Conservation (phyloP, 768 basidiomycete genomes). For the Russula sp. region DNA sequence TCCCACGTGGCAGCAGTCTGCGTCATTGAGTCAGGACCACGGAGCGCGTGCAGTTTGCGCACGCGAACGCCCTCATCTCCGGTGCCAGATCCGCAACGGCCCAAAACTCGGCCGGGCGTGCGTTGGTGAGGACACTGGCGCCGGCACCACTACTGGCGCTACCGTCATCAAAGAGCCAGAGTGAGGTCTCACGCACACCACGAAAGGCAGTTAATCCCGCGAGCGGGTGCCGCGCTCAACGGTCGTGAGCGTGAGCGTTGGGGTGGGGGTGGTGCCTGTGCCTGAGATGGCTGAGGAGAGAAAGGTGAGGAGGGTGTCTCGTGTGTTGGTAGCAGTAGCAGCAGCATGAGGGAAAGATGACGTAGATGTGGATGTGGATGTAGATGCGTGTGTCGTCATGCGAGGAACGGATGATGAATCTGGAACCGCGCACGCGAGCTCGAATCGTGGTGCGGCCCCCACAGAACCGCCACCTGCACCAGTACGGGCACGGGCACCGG, state of each 20-base stretch:
- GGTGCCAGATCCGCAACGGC: no score
- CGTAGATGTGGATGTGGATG: constrained; percentile 14
- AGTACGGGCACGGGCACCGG: no score
- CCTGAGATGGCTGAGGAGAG: neutral
- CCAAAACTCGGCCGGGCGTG: no score
- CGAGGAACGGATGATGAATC: no score
- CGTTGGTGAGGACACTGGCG: constrained; percentile 66
- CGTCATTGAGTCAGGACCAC: constrained; percentile 40
- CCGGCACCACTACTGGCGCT: no score
- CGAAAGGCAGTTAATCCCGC: constrained; percentile 65
- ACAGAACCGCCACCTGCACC: no score
- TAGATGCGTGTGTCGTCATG: no score
- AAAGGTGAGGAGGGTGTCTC: no score
- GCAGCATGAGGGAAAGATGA: constrained; percentile 29
- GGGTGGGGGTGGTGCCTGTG: no score
- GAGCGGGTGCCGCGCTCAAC: constrained; percentile 28
- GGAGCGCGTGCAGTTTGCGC: constrained; percentile 59
- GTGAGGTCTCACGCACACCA: constrained; percentile 59
- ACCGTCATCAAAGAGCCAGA: constrained; percentile 62
- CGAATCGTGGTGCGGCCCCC: no score
- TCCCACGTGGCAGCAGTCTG: constrained; percentile 44
- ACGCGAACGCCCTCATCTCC: constrained; percentile 39
- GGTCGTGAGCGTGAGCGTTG: neutral
- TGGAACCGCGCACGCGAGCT: no score
- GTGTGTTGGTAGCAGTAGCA: constrained; percentile 26